phyloP scores from a whole-genome alignment of 2,329 filamentous ascomycete species.

The Colletotrichum godetiae region DNA sequence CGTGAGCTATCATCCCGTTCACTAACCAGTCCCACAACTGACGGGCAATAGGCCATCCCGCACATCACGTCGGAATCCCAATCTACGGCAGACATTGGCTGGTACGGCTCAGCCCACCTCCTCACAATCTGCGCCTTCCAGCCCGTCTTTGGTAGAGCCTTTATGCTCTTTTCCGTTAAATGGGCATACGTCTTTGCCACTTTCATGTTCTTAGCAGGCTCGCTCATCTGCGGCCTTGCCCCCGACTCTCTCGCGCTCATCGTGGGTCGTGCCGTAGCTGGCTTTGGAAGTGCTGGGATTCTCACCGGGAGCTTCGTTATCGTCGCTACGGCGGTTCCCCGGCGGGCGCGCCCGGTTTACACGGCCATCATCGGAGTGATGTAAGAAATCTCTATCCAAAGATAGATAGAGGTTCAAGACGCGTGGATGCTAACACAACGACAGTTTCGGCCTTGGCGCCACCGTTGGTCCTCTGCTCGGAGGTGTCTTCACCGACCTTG shows the following conservation, averaged over 20 bases:
- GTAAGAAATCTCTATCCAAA: slow-evolving; percentile 36
- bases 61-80: slow-evolving; percentile 53
- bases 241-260: slow-evolving; percentile 26
- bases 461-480: slow-evolving; percentile 48
- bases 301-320: slow-evolving; percentile 49
- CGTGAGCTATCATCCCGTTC: background rate
- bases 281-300: slow-evolving; percentile 39
- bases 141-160: slow-evolving; percentile 42
- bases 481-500: slow-evolving; percentile 49
- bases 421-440: background rate
- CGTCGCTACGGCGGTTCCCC: slow-evolving; percentile 45
- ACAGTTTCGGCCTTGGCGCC: slow-evolving; percentile 48
- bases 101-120: slow-evolving; percentile 59
- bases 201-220: slow-evolving; percentile 24
- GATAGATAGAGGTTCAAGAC: background rate
- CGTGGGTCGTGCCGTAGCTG: slow-evolving; percentile 30
- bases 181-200: slow-evolving; percentile 38
- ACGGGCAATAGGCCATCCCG: slow-evolving; percentile 48
- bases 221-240: slow-evolving; percentile 27
- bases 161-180: slow-evolving; percentile 52
- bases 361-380: slow-evolving; percentile 47
- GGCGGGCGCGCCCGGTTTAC: slow-evolving; percentile 44
- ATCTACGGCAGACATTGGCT: slow-evolving; percentile 54
- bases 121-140: slow-evolving; percentile 43
- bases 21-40: background rate